Evolutionary conservation across 805 yeast species (phyloP).

Genomic region (Komagataella pseudopastoris): DNA sequence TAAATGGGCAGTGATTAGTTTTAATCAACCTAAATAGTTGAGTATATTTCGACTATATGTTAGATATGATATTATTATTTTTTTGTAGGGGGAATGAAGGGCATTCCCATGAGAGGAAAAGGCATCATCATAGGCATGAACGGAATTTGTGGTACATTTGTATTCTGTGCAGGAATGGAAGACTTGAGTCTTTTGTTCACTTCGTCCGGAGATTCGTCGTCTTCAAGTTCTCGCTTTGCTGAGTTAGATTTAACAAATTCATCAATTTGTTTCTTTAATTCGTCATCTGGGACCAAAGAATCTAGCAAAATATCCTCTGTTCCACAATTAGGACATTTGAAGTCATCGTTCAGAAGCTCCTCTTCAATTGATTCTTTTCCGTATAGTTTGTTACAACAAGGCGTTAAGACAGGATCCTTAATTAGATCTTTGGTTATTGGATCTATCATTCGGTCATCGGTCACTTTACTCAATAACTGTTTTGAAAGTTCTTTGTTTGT

Average conservation of each 20-base stretch:
- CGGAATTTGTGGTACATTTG: neutral
- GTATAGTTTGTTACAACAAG: constrained; percentile 46
- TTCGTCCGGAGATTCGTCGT: constrained; percentile 2
- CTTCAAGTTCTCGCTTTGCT: constrained; percentile 5
- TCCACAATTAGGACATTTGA: constrained; percentile 81
- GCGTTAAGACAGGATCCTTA: constrained; percentile 64
- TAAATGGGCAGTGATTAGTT: constrained; percentile 85
- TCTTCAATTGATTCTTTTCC: constrained; percentile 55
- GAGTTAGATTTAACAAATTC: constrained; percentile 28
- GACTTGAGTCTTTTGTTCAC: neutral
- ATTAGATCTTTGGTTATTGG: constrained; percentile 57
- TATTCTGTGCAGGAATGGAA: neutral
- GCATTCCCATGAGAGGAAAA: constrained; percentile 1
- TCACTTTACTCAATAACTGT: constrained; percentile 26
- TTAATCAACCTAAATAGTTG: constrained; percentile 21
- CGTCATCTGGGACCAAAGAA: constrained; percentile 47
- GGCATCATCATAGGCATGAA: neutral
- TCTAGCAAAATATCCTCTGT: constrained; percentile 67
- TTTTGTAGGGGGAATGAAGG: neutral
- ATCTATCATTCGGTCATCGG: constrained; percentile 52
- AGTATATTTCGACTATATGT: neutral
- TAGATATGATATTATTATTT: neutral
- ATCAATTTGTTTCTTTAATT: constrained; percentile 39
- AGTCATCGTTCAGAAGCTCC: constrained; percentile 64
- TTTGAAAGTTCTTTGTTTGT: constrained; percentile 23